Evolutionary conservation across 495 filamentous ascomycete genomes (phyloP).

Genomic region (Penicillium waksmanii): DNA sequence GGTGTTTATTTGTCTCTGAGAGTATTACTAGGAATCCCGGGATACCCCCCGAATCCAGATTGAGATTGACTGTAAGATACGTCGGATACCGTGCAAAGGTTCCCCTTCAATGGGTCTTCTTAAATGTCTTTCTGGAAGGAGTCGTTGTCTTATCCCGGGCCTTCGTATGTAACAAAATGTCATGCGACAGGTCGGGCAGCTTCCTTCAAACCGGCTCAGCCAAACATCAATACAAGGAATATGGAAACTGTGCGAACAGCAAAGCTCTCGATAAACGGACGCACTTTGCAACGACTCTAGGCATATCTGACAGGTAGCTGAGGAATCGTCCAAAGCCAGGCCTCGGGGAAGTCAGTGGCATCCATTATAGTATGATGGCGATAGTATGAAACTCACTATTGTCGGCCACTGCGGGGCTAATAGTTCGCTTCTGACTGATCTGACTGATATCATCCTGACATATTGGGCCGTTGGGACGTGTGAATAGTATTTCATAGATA

Average conservation of each 20-base stretch:
- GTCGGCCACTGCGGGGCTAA: neutral
- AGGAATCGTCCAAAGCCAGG: neutral
- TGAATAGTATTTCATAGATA: neutral
- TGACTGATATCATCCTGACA: neutral
- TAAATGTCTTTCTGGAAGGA: neutral
- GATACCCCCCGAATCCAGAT: neutral
- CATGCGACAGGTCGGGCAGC: neutral
- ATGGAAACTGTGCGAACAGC: neutral
- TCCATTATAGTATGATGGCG: neutral
- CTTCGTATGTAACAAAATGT: neutral
- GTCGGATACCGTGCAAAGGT: neutral
- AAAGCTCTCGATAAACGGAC: neutral
- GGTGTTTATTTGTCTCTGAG: no score
- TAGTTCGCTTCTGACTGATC: neutral
- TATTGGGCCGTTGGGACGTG: neutral
- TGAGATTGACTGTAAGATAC: neutral
- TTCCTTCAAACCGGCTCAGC: neutral
- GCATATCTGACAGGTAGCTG: neutral
- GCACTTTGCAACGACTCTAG: neutral
- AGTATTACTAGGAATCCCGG: no score
- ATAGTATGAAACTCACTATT: neutral
- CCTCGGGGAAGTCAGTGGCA: neutral
- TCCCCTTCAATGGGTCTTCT: neutral
- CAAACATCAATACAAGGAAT: neutral
- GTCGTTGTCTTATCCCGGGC: neutral